These are phyloP conservation scores for Fusarium albidum DNA, from an alignment of 2,329 filamentous ascomycete species.

Conservation along the genomic window DNA sequence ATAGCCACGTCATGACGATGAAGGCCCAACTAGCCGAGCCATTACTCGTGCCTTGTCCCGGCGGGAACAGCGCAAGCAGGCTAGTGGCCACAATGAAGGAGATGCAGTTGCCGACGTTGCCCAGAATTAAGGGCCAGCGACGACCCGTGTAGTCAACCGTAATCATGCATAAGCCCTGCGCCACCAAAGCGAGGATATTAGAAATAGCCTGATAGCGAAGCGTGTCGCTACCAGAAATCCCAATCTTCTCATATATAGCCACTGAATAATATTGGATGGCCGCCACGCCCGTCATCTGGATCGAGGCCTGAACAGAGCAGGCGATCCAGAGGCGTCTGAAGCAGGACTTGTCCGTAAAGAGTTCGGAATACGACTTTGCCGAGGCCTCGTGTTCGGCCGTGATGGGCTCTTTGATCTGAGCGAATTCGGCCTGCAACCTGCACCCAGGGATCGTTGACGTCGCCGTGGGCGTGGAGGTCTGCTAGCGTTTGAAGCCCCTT, in stretches of 20 bases:
- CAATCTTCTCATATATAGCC: conserved; percentile 60
- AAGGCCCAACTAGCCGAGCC: conserved; percentile 49
- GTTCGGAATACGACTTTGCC: conserved; percentile 73
- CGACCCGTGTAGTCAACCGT: conserved; percentile 75
- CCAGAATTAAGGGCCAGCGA: conserved; percentile 73
- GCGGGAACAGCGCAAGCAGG: conserved; percentile 25
- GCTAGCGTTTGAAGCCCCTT: conserved; percentile 72
- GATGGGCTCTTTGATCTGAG: conserved; percentile 73
- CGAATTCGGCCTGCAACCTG: conserved; percentile 75
- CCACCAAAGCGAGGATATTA: conserved; percentile 72
- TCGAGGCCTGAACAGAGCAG: conserved; percentile 71
- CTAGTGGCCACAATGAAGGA: conserved; percentile 46
- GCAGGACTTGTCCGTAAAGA: conserved; percentile 67
- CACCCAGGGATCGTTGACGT: conserved; percentile 72
- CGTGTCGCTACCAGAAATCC: conserved; percentile 60
- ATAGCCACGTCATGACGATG: conserved; percentile 24
- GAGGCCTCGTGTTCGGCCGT: conserved; percentile 71
- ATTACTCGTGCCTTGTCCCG: conserved; percentile 1
- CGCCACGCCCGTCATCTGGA: conserved; percentile 78
- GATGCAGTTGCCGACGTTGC: conserved; percentile 74
- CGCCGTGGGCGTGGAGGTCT: conserved; percentile 72
- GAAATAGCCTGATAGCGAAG: conserved; percentile 79
- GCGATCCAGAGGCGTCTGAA: conserved; percentile 76
- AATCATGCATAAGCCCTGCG: conserved; percentile 71
- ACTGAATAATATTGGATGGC: conserved; percentile 79